Percentiles rank a stretch among this genome's conserved stretches.
phyloP scores from a whole-genome alignment of 768 basidiomycete species.

The Tricholoma bakamatsutake region DNA sequence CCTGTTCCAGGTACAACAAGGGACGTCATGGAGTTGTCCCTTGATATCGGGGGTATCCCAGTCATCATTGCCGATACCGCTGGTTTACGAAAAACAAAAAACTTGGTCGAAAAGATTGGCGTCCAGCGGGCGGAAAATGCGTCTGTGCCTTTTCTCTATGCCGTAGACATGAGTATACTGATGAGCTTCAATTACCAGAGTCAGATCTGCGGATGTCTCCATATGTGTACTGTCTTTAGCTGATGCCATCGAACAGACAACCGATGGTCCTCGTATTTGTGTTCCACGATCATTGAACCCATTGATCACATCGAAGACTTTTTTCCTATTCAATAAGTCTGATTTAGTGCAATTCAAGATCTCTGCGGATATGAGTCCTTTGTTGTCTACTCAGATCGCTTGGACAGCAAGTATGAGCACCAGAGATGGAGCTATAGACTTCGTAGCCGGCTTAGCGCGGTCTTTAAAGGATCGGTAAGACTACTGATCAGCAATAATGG shows the following conservation, averaged over 20 bases:
- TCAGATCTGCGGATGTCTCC: constrained; percentile 60
- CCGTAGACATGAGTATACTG: not conserved
- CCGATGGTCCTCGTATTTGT: constrained; percentile 9
- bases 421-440: constrained; percentile 49
- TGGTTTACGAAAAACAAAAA: constrained; percentile 63
- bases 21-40: constrained; percentile 77
- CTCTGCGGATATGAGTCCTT: not conserved
- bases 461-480: constrained; percentile 46
- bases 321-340: constrained; percentile 74
- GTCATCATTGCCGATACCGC: constrained; percentile 83
- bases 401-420: constrained; percentile 66
- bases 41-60: constrained; percentile 86
- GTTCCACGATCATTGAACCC: constrained; percentile 43
- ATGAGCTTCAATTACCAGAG: constrained; percentile 32
- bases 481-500: not conserved
- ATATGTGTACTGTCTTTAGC: constrained; percentile 80
- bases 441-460: constrained; percentile 52
- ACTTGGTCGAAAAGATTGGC: constrained; percentile 77
- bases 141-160: constrained; percentile 36
- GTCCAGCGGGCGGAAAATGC: constrained; percentile 64
- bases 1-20: constrained; percentile 85
- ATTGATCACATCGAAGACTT: constrained; percentile 51
- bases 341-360: constrained; percentile 39
- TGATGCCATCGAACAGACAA: constrained; percentile 25
- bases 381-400: constrained; percentile 12